Base-by-base conservation (phyloP, 768 basidiomycete genomes). In the Russula olivacea region DNA sequence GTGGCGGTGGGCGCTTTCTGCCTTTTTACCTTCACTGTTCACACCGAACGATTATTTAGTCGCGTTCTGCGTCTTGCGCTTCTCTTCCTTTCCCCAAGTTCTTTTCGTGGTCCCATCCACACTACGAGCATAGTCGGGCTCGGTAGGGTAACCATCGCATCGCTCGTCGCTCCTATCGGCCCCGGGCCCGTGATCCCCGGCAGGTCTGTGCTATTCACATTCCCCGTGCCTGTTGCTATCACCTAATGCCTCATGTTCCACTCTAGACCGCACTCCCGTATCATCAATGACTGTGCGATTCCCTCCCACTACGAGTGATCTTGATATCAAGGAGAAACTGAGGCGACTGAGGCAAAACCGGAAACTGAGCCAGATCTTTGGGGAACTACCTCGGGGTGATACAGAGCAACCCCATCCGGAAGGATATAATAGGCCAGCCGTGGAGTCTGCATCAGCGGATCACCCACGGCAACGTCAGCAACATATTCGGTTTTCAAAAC, bases 361-460 rank as follows among this genome's bases (percentile, higher is more conserved):
- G 41, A 81, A 79, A 65, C 70, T 83, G 52, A 77, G 76, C 64
- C 75, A 72, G 55, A 74, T 79, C 52, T 75, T 83, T 47, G 76
- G 76, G 41, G 74, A 79, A 32, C 58, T 73, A 3, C 70, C 77
- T 17, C 59, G 68, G 21, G 61, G 63, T 23, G 49, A 50, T 15
- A 36, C 61, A 36, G 51, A 54, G 4, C 67, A 67, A 10, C 38
- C 59, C 48, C 58, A 43, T 55, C 40, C 12, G 11, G 59, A 23
- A 32, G 30, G 52, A 55, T 48, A 45, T 57, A 36, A 17, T 47
- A 41, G n/a, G 1, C 50, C 61, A 8, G 41, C 54, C 58, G 38
- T 19, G 32, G 55, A 50, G 40, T 23, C 34, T 38, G 61, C 40
- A 36, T 21, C 55, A 61, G 56, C 11, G 23, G 54, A 28, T 36